Conservation (phyloP, 1,284 basidiomycete species). For the Gomphus bonarii region DNA sequence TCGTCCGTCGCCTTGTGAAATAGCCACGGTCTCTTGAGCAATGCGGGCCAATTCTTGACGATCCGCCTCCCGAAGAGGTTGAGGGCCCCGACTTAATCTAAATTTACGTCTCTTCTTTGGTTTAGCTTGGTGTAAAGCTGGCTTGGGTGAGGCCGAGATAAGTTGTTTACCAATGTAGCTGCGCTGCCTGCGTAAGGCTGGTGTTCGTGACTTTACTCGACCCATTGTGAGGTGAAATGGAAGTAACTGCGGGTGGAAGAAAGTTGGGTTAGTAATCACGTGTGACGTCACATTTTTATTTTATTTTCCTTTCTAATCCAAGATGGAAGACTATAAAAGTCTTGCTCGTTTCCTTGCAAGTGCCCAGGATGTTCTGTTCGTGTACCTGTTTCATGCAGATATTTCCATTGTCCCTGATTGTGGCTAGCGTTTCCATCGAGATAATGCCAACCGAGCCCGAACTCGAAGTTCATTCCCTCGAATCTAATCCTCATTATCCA, state of each 20-base stretch:
- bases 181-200: too few relatives aligned
- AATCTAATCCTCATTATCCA: constrained; percentile 24
- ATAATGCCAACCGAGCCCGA: constrained; percentile 37
- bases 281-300: background rate
- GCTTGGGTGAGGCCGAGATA: background rate
- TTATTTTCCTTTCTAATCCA: background rate
- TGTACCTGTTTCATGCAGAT: background rate
- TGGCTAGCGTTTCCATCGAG: constrained; percentile 31
- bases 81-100: background rate
- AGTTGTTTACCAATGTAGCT: background rate
- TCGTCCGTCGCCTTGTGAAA: background rate
- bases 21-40: background rate
- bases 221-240: background rate
- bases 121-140: background rate
- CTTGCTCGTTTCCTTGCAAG: background rate
- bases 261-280: too few relatives aligned
- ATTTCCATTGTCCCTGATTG: background rate
- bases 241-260: background rate
- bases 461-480: constrained; percentile 24
- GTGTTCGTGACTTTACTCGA: background rate
- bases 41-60: background rate
- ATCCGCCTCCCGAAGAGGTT: background rate
- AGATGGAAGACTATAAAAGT: background rate
- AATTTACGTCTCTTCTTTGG: background rate
- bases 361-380: background rate